Evolutionary conservation across 495 filamentous ascomycete species (phyloP).

Genomic region (Aspergillus sclerotiicarbonarius): DNA sequence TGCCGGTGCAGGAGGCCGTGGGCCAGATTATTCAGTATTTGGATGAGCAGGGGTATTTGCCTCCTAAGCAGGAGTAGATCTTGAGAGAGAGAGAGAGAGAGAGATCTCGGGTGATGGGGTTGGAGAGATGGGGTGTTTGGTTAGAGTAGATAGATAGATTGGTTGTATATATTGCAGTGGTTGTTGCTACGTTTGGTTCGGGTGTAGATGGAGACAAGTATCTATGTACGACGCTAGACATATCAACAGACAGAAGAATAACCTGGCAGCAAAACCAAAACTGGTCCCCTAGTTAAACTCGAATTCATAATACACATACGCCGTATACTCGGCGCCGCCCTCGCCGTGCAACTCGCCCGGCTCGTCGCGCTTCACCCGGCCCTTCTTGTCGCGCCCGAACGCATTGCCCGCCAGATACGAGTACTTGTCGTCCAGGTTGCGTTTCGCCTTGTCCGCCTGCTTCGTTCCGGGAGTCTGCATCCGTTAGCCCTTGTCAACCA

Average conservation of each 20-base stretch:
- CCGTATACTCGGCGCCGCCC: constrained; percentile 77
- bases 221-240: constrained; percentile 1
- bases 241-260: constrained; percentile 6
- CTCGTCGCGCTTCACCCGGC: constrained; percentile 85
- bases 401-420: constrained; percentile 94
- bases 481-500: constrained; percentile 5
- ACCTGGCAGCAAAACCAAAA: background rate
- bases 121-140: no score
- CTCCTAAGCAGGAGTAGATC: constrained; percentile 43
- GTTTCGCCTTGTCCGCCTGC: constrained; percentile 75
- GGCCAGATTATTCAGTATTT: constrained; percentile 78
- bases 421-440: constrained; percentile 77
- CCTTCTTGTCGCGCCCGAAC: constrained; percentile 91
- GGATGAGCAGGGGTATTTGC: constrained; percentile 61
- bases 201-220: background rate
- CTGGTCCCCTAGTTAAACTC: constrained; percentile 57
- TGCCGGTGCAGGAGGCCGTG: constrained; percentile 82
- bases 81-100: no score
- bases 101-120: background rate
- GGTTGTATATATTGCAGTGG: background rate
- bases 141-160: background rate
- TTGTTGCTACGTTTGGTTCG: background rate
- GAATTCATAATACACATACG: constrained; percentile 97
- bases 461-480: constrained; percentile 74
- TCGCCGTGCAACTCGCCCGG: constrained; percentile 80